Percentiles rank a stretch among this genome's conserved stretches.
These are phyloP conservation scores for Leptodontidium sp. DNA, from an alignment of 2,329 filamentous ascomycete genomes.

Conservation along the genomic window DNA sequence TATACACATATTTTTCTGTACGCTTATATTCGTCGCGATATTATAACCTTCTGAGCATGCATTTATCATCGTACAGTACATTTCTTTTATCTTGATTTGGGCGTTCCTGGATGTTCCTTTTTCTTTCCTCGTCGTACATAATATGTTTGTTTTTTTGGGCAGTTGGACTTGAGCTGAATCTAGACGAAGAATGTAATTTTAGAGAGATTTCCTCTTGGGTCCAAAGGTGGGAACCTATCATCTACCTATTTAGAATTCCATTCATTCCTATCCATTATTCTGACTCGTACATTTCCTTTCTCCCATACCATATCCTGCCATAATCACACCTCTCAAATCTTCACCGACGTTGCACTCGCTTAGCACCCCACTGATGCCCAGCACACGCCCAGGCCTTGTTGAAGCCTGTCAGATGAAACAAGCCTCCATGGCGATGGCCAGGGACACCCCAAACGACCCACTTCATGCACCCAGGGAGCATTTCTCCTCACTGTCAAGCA, in stretches of 20 bases:
- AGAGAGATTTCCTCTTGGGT: not conserved
- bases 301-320: not conserved
- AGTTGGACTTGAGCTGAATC: not conserved
- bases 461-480: constrained; percentile 5
- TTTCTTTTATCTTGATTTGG: not conserved
- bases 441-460: not conserved
- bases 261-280: not conserved
- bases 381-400: constrained; percentile 15
- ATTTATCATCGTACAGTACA: not conserved
- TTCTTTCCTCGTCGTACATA: not conserved
- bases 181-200: not conserved
- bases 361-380: not conserved
- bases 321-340: not conserved
- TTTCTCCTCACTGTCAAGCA: not conserved
- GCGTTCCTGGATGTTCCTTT: not conserved
- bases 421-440: constrained; percentile 16
- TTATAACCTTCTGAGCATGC: constrained; percentile 3
- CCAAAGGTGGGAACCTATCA: not conserved
- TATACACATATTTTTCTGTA: not conserved
- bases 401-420: constrained; percentile 17
- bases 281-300: not conserved
- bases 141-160: not conserved
- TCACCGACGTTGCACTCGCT: constrained; percentile 18
- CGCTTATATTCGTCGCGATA: not conserved
- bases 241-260: not conserved